Evolutionary conservation across 176 grass and related monocot genomes (phyloP).

Genomic region (Carex littledalei): DNA sequence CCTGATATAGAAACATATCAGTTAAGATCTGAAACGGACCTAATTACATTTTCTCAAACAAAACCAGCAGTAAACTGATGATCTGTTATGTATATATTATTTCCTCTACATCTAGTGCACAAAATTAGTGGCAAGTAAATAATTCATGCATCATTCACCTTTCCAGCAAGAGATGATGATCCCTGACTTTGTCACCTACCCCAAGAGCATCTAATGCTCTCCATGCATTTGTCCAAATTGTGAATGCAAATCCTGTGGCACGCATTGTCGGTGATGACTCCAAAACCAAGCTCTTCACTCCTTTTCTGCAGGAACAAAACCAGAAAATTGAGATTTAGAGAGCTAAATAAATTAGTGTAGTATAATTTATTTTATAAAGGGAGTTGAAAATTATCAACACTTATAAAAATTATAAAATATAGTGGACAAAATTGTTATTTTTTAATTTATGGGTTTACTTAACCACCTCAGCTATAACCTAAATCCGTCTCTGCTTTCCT

Average conservation of each 20-base stretch:
- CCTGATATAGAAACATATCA: neutral
- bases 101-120: neutral
- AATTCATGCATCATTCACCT: slow-evolving; percentile 12
- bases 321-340: no score
- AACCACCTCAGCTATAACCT: no score
- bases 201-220: slow-evolving; percentile 60
- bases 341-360: no score
- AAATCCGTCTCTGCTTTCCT: no score
- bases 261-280: slow-evolving; percentile 64
- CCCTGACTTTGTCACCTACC: slow-evolving; percentile 54
- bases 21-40: neutral
- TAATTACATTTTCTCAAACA: neutral
- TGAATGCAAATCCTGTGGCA: slow-evolving; percentile 51
- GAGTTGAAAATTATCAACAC: no score
- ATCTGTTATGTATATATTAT: neutral
- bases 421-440: no score
- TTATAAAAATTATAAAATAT: no score
- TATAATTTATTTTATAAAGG: no score
- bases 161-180: slow-evolving; percentile 24
- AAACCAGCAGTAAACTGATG: neutral
- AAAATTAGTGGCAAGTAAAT: neutral
- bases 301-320: neutral
- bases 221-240: slow-evolving; percentile 55
- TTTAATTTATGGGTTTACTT: no score
- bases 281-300: slow-evolving; percentile 5